Percentiles rank a stretch among this genome's conserved stretches.
Conservation (phyloP, 2,329 filamentous ascomycete species). For the Mycosphaerelloides madeirae region DNA sequence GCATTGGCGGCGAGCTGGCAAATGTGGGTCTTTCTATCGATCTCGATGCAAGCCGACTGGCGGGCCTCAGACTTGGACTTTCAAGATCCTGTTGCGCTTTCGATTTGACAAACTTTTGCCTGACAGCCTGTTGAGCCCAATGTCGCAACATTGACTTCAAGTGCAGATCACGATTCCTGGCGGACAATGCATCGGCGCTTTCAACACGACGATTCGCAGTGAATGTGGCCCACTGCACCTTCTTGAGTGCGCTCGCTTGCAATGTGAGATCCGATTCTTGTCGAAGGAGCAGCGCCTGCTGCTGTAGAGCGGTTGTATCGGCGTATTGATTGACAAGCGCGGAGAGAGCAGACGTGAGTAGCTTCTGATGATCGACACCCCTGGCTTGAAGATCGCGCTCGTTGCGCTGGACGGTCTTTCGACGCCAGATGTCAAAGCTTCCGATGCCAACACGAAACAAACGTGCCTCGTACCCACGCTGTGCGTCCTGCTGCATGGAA, state of each 20-base stretch:
- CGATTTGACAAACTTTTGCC: slow-evolving; percentile 16
- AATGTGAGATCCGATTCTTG: slow-evolving; percentile 45
- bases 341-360: slow-evolving; percentile 33
- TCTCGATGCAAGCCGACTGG: slow-evolving; percentile 25
- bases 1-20: slow-evolving; percentile 16
- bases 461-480: slow-evolving; percentile 33
- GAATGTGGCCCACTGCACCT: slow-evolving; percentile 55
- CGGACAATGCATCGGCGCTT: slow-evolving; percentile 49
- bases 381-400: slow-evolving; percentile 32
- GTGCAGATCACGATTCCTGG: slow-evolving; percentile 53
- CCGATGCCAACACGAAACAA: slow-evolving; percentile 28
- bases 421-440: slow-evolving; percentile 37
- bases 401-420: slow-evolving; percentile 18
- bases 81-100: slow-evolving; percentile 22
- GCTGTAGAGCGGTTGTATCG: slow-evolving; percentile 26
- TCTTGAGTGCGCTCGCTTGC: slow-evolving; percentile 48
- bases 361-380: slow-evolving; percentile 25
- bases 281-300: slow-evolving; percentile 44
- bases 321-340: slow-evolving; percentile 25
- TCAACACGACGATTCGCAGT: slow-evolving; percentile 49
- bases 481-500: slow-evolving; percentile 39
- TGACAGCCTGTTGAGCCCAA: slow-evolving; percentile 47
- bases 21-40: slow-evolving; percentile 17
- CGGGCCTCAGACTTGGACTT: slow-evolving; percentile 28
- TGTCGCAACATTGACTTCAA: slow-evolving; percentile 51